Evolutionary conservation across 495 filamentous ascomycete genomes (phyloP), one percentile per base, ranked within the genome.

Genomic region (Jackrogersella minutella): DNA sequence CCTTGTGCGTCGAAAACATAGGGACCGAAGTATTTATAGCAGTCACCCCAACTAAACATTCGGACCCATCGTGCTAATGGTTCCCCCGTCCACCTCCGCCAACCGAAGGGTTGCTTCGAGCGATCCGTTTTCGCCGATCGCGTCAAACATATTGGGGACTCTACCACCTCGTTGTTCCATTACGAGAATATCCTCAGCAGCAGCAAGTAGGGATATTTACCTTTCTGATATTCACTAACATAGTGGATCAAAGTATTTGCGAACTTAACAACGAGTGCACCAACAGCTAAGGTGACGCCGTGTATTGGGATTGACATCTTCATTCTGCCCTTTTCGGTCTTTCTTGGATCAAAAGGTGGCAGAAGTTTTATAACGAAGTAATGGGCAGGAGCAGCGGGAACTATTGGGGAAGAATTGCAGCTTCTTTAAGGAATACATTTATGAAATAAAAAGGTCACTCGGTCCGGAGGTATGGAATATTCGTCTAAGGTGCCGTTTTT

Each of bases 201-300:
- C 24, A 2, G 58, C 58, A 17, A 61, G 36, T 11, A 61, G 24
- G 3, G 64, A 2, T 80, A 76, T 19, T 78, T 70, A 13, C 75
- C 75, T 34, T 73, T 61, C 10, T 78, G 76, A 55, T 81, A 82
- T 65, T 80, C 80, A 43, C 82, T 64, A 28, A 82, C 72, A 40
- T 72, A 57, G 52, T 79, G 74, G 0, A 70, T 76, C 11, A 81
- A 64, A 3, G 67, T 69, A 60, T 76, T 67, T 30, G 77, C 79
- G 26, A 81, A 60, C 47, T 82, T 73, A 0, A 80, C 62, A 2
- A 79, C 78, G 50, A 71, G 80, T 0, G 76, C 73, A 1, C 80
- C 80, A 16, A 80, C 74, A 9, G 78, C 75, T 8, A 67, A 68
- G 2, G 77, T 66, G 4, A 73, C 78, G 14, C 79, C 79, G 66